A percentile compares a stretch with the other conserved stretches of the same genome.
These are phyloP conservation scores for Vigna trinervia DNA, from an alignment of 306 rosid genomes.

Conservation along the genomic window DNA sequence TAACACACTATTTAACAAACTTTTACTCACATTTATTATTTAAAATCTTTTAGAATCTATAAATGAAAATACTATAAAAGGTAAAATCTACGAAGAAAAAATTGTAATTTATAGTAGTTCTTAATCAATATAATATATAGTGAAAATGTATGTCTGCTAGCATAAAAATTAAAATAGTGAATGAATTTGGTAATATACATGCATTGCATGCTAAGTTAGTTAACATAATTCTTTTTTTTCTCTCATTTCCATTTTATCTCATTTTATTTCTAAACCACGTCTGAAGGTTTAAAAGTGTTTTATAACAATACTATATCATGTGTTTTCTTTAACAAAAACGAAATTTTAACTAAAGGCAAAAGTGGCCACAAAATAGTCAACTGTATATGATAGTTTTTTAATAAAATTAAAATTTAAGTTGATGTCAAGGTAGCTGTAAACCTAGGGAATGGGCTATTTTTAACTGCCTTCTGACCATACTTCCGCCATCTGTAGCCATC, in stretches of 20 bases:
- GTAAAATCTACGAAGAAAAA: too few relatives aligned
- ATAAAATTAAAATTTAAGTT: neutral
- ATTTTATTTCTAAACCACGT: neutral
- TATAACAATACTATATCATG: neutral
- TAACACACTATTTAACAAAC: too few relatives aligned
- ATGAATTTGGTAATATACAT: neutral
- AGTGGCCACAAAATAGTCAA: neutral
- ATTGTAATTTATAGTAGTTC: too few relatives aligned
- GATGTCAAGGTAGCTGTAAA: slow-evolving; percentile 43
- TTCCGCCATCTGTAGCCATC: slow-evolving; percentile 99
- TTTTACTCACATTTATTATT: too few relatives aligned
- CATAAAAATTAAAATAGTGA: too few relatives aligned
- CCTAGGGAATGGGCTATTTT: slow-evolving; percentile 97
- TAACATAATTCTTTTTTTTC: neutral
- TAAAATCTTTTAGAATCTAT: too few relatives aligned
- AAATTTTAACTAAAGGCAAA: too few relatives aligned
- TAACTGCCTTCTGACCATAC: slow-evolving; percentile 98
- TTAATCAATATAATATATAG: too few relatives aligned
- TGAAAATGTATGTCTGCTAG: too few relatives aligned
- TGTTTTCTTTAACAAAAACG: neutral
- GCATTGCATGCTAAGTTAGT: neutral
- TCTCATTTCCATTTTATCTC: neutral
- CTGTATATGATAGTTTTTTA: neutral
- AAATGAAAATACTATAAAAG: too few relatives aligned
- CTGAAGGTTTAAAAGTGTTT: neutral